These are phyloP conservation scores for Suhomyces emberorum DNA, from an alignment of 805 yeast genomes.

Conservation along the genomic window DNA sequence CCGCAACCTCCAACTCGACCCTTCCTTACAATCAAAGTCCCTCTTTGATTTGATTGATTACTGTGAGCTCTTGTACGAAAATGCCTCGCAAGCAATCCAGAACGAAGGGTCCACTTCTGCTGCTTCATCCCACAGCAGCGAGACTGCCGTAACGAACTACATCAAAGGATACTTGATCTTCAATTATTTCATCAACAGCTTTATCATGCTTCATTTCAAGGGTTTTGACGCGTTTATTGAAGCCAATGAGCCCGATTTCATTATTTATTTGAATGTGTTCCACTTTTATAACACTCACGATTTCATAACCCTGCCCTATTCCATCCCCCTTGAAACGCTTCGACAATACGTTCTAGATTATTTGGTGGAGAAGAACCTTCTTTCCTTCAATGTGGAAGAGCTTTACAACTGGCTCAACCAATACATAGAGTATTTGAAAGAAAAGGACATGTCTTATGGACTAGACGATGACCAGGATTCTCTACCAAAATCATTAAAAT, in stretches of 20 bases:
- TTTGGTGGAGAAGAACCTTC: slow-evolving; percentile 25
- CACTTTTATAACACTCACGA: slow-evolving; percentile 36
- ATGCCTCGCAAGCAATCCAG: slow-evolving; percentile 14
- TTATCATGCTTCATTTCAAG: slow-evolving; percentile 40
- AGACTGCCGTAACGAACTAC: slow-evolving; percentile 15
- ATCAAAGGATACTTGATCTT: slow-evolving; percentile 39
- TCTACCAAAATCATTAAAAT: slow-evolving; percentile 3
- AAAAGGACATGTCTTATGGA: slow-evolving; percentile 17
- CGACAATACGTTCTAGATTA: slow-evolving; percentile 26
- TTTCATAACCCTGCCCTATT: slow-evolving; percentile 17
- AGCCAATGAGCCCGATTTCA: slow-evolving; percentile 35
- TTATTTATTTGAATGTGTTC: slow-evolving; percentile 40
- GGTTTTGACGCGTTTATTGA: slow-evolving; percentile 41
- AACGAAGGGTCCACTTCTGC: not conserved
- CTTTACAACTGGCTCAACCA: slow-evolving; percentile 38
- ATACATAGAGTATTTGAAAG: slow-evolving; percentile 35
- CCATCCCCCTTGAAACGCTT: slow-evolving; percentile 18
- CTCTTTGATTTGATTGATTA: slow-evolving; percentile 41
- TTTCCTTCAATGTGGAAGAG: slow-evolving; percentile 34
- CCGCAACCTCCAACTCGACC: slow-evolving; percentile 35
- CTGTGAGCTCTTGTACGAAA: slow-evolving; percentile 37
- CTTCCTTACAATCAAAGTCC: slow-evolving; percentile 25
- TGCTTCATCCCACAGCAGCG: not conserved
- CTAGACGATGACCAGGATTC: not conserved
- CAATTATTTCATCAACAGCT: slow-evolving; percentile 41